These are phyloP conservation scores for Carpinus fangiana DNA, from an alignment of 306 rosid species.

Conservation along the genomic window DNA sequence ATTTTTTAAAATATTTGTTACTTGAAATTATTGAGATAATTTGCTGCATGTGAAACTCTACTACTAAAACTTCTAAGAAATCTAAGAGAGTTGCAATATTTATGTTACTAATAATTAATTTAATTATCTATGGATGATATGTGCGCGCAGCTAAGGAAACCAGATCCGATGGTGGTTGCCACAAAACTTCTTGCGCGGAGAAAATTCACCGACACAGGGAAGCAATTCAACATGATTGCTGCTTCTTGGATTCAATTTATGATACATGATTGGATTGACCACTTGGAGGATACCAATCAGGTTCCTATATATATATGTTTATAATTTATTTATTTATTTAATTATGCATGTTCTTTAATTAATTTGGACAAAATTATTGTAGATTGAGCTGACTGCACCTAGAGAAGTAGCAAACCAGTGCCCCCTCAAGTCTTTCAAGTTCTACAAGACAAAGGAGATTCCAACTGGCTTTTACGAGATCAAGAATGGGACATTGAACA, in stretches of 20 bases:
- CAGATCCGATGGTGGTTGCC: constrained; percentile 59
- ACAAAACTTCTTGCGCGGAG: constrained; percentile 50
- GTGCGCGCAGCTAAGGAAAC: constrained; percentile 45
- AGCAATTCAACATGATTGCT: constrained; percentile 64
- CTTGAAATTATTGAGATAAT: no score
- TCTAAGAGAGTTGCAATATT: no score
- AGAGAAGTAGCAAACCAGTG: constrained; percentile 50
- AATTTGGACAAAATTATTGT: background rate
- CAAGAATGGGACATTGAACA: constrained; percentile 37
- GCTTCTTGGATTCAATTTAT: constrained; percentile 73
- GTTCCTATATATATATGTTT: no score
- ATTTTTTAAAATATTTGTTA: no score
- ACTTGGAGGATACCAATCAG: constrained; percentile 54
- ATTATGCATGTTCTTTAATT: no score
- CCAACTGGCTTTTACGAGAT: constrained; percentile 44
- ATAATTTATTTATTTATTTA: no score
- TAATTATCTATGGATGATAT: no score
- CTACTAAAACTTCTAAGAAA: no score
- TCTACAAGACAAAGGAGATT: constrained; percentile 51
- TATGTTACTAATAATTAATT: no score
- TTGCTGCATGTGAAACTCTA: no score
- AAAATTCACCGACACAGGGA: constrained; percentile 47
- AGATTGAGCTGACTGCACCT: constrained; percentile 49
- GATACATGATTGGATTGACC: constrained; percentile 72
- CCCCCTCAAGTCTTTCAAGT: constrained; percentile 56